phyloP scores from a whole-genome alignment of 2,329 filamentous ascomycete genomes.

The Pyricularia sp. region DNA sequence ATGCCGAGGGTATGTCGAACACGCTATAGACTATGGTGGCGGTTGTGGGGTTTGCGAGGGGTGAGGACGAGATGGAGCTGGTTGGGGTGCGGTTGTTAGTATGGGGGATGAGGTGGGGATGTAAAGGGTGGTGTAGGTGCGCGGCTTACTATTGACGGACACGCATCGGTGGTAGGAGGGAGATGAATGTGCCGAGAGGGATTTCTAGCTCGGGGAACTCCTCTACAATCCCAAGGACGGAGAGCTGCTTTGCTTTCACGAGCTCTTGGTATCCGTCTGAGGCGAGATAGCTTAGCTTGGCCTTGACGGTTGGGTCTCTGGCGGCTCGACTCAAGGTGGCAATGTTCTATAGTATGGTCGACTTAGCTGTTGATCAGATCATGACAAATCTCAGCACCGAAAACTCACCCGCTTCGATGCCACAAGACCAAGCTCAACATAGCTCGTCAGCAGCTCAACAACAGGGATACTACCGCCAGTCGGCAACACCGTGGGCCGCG shows the following conservation, averaged over 20 bases:
- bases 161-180: conserved; percentile 48
- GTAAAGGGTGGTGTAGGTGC: not conserved
- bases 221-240: conserved; percentile 45
- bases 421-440: conserved; percentile 14
- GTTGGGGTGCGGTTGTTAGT: not conserved
- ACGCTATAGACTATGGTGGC: conserved; percentile 46
- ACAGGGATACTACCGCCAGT: conserved; percentile 10
- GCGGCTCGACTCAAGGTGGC: not conserved
- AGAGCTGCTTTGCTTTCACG: conserved; percentile 32
- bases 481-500: conserved; percentile 16
- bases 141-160: conserved; percentile 22
- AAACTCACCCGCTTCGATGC: conserved; percentile 11
- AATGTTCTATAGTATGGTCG: not conserved
- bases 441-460: conserved; percentile 10
- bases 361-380: not conserved
- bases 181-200: conserved; percentile 42
- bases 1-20: conserved; percentile 34
- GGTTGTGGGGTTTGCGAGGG: conserved; percentile 30
- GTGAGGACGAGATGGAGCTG: conserved; percentile 45
- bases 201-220: conserved; percentile 37
- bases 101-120: not conserved
- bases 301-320: conserved; percentile 8
- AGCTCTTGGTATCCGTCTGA: conserved; percentile 26
- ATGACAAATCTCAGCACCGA: not conserved
- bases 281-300: conserved; percentile 8